Percentiles rank a stretch among this genome's conserved stretches.
These are phyloP conservation scores for Galerina marginata DNA, from an alignment of 768 basidiomycete species.

Conservation along the genomic window DNA sequence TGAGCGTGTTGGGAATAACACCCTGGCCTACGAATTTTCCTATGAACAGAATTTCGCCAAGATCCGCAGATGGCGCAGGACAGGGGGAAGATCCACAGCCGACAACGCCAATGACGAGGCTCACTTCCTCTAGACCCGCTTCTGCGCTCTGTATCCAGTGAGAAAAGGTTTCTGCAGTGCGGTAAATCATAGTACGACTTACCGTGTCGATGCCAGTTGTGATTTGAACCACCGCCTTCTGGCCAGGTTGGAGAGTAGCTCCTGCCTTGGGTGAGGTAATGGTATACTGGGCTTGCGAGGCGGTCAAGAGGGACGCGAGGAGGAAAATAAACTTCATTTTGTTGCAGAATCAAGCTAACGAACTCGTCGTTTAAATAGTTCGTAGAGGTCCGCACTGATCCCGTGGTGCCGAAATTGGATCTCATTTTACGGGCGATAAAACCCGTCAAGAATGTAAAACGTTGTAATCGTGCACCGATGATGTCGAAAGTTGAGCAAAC, in stretches of 20 bases:
- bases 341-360: not conserved
- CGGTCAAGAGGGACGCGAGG: not conserved
- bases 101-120: conserved; percentile 14
- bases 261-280: not conserved
- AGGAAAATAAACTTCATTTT: not conserved
- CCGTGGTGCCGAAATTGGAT: too few species aligned
- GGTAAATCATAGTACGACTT: not conserved
- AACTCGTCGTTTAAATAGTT: too few species aligned
- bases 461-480: too few species aligned
- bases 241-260: not conserved
- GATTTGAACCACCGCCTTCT: not conserved
- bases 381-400: too few species aligned
- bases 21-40: conserved; percentile 9
- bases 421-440: too few species aligned
- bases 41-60: conserved; percentile 10
- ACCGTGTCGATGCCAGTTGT: conserved; percentile 6
- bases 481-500: too few species aligned
- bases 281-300: conserved; percentile 1
- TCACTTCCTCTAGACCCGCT: conserved; percentile 12
- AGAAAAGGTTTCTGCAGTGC: not conserved
- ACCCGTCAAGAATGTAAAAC: too few species aligned
- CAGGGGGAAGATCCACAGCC: conserved; percentile 8
- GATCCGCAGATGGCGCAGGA: conserved; percentile 8
- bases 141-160: conserved; percentile 2
- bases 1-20: not conserved